phyloP scores from a whole-genome alignment of 306 rosid species.

The Cicer pinnatifidum region DNA sequence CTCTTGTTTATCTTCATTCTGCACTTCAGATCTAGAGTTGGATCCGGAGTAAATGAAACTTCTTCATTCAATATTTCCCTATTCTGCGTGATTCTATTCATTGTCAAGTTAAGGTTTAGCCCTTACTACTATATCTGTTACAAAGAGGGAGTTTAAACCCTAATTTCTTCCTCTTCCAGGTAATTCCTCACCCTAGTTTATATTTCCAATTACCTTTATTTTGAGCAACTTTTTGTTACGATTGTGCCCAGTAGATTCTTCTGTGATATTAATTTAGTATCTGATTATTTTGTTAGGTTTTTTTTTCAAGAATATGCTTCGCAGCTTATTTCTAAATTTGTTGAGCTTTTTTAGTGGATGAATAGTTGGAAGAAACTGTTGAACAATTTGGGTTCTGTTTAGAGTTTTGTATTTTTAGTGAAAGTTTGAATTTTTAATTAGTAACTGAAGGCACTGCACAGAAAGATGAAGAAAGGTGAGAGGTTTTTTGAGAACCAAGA shows the following conservation, averaged over 20 bases:
- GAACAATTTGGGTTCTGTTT: conserved; percentile 4
- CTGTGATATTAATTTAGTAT: background rate
- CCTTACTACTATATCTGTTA: background rate
- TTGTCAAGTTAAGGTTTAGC: too few relatives aligned
- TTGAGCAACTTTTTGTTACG: background rate
- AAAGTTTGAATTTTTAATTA: conserved; percentile 36
- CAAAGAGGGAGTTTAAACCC: background rate
- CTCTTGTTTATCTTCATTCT: too few relatives aligned
- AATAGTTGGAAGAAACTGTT: conserved; percentile 6
- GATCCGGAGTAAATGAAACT: too few relatives aligned
- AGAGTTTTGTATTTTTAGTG: background rate
- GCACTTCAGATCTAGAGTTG: too few relatives aligned
- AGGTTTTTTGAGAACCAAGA: conserved; percentile 77
- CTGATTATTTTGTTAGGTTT: conserved; percentile 25
- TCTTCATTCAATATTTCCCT: too few relatives aligned
- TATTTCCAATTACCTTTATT: background rate
- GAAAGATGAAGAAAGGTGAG: conserved; percentile 65
- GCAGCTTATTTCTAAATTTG: conserved; percentile 20
- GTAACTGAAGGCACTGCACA: conserved; percentile 39
- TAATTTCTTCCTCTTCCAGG: conserved; percentile 14
- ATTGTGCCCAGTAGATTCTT: background rate
- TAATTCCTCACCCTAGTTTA: background rate
- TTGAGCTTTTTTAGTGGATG: conserved; percentile 25
- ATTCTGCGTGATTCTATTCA: too few relatives aligned
- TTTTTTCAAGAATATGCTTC: conserved; percentile 16